Conservation (phyloP, 1,139 yeast species). For the Pichia sp. region DNA sequence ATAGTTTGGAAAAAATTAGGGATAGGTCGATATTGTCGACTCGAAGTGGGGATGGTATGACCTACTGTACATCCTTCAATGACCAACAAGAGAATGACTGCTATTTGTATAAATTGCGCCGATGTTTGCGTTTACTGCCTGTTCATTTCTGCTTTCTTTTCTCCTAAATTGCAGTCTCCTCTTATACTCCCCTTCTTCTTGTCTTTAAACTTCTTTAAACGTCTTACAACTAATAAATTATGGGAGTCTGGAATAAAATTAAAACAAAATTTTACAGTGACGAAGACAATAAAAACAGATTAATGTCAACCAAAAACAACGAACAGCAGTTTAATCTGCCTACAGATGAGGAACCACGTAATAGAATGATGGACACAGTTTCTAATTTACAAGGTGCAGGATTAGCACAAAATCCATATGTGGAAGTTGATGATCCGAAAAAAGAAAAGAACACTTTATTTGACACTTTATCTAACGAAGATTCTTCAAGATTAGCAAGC, state of each 20-base stretch:
- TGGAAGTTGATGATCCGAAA: background rate
- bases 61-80: too few relatives aligned
- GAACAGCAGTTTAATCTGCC: slow-evolving; percentile 13
- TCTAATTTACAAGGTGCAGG: slow-evolving; percentile 15
- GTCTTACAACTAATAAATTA: background rate
- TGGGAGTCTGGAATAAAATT: slow-evolving; percentile 13
- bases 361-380: slow-evolving; percentile 16
- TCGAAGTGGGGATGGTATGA: too few relatives aligned
- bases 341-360: slow-evolving; percentile 13
- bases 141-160: too few relatives aligned
- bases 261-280: slow-evolving; percentile 7
- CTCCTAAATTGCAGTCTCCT: too few relatives aligned
- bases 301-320: slow-evolving; percentile 15
- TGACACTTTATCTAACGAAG: slow-evolving; percentile 12
- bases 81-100: too few relatives aligned
- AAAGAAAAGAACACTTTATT: slow-evolving; percentile 3
- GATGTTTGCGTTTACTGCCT: too few relatives aligned
- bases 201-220: too few relatives aligned
- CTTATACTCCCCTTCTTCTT: background rate
- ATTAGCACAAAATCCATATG: slow-evolving; percentile 2
- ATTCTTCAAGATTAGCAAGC: slow-evolving; percentile 5
- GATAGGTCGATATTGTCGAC: too few relatives aligned
- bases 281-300: slow-evolving; percentile 8
- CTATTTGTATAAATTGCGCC: too few relatives aligned
- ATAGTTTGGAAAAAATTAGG: too few relatives aligned